phyloP scores from a whole-genome alignment of 2,329 filamentous ascomycete genomes.

The Akanthomyces lecanii region DNA sequence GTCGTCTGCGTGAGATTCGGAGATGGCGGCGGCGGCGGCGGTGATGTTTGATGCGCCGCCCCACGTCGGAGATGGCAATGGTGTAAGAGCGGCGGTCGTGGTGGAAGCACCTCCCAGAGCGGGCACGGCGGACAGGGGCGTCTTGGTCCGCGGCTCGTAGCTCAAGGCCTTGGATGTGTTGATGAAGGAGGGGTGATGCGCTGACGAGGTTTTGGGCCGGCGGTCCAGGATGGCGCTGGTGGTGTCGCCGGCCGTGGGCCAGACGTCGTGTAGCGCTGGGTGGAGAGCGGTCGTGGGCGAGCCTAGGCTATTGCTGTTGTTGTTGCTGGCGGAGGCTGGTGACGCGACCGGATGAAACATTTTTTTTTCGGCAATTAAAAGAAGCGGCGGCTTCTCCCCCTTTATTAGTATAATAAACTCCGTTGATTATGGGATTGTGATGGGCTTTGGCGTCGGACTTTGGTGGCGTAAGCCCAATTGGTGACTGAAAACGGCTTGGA shows the following conservation, averaged over 20 bases:
- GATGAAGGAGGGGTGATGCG: slow-evolving; percentile 19
- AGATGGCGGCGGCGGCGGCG: slow-evolving; percentile 10
- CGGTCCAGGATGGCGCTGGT: slow-evolving; percentile 20
- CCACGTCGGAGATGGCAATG: slow-evolving; percentile 11
- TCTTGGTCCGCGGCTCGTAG: slow-evolving; percentile 20
- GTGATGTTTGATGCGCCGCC: slow-evolving; percentile 11
- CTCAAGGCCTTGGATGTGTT: slow-evolving; percentile 22
- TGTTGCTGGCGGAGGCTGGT: not conserved
- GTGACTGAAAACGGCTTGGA: slow-evolving; percentile 10
- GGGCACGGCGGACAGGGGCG: slow-evolving; percentile 24
- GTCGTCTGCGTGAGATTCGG: not conserved
- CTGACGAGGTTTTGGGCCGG: slow-evolving; percentile 19
- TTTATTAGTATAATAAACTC: not conserved
- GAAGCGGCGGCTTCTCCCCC: not conserved
- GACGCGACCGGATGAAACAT: slow-evolving; percentile 2
- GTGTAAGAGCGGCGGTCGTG: slow-evolving; percentile 6
- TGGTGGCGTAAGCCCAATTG: slow-evolving; percentile 9
- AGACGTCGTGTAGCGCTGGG: slow-evolving; percentile 8
- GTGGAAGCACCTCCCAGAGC: slow-evolving; percentile 24
- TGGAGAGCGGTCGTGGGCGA: slow-evolving; percentile 8
- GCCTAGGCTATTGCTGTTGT: not conserved
- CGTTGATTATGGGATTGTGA: not conserved
- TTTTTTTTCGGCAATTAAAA: not conserved
- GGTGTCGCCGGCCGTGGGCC: not conserved
- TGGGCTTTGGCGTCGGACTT: slow-evolving; percentile 5